Evolutionary conservation across 1,284 basidiomycete genomes (phyloP), one percentile per base, ranked within the genome.

Genomic region (Ustilago loliicola): DNA sequence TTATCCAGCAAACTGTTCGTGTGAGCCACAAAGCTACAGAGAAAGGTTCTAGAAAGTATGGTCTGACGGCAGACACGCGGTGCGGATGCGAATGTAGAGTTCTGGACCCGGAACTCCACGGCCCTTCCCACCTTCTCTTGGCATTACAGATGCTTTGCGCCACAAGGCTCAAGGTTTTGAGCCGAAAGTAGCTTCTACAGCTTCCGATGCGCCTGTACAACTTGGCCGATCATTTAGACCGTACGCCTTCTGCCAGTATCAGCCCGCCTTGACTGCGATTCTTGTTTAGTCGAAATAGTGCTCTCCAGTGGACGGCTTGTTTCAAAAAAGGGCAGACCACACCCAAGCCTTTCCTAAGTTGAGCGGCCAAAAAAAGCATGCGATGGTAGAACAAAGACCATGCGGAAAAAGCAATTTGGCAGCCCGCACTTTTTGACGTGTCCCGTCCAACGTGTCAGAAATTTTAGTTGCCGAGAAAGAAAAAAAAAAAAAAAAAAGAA

Each of bases 381-480:
- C 8, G 15, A 17, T 17, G 3, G 42, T 45, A 40, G 38, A 40
- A 19, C 38, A 40, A 34, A 29, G n/a, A 19, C 17, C 38, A 25
- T 56, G 61, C 61, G 38, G 34, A 55, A 59, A 50, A 36, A 8
- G 34, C 40, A 32, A 3, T 6, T 47, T 25, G 45, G 7, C 30
- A 38, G 34, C 19, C 55, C 55, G 64, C 70, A 57, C 71, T 72
- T 59, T 72, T 72, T 72, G 71, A 72, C 71, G 58, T 72, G 65
- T 72, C 61, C 47, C 71, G 57, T 53, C 62, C 19, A 58, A 65
- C 48, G 66, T 69, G 72, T 74, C 62, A 51, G 59, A 61, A 56
- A 27, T 27, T 25, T 27, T 23, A 56, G 38, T 38, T n/a, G 38
- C 17, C 38, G 38, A 40, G 45, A 40, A 21, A 45, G 15, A 21